Conservation (phyloP, 2,329 filamentous ascomycete species). For the Trichothecium roseum region DNA sequence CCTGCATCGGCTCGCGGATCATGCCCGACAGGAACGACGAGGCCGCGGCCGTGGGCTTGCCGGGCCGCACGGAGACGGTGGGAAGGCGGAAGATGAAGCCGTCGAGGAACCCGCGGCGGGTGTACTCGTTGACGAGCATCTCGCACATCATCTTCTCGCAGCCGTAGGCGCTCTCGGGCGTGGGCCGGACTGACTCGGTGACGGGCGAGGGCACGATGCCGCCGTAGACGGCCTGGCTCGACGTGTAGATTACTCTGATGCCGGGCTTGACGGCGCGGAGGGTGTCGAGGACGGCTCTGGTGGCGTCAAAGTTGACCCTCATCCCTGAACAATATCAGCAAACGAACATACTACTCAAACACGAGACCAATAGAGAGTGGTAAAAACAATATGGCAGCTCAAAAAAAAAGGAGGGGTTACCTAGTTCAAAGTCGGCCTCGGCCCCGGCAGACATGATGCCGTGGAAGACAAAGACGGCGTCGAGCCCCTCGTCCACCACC, state of each 20-base stretch:
- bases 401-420: slow-evolving; percentile 14
- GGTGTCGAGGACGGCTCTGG: slow-evolving; percentile 38
- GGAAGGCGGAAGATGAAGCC: slow-evolving; percentile 47
- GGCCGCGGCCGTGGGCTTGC: slow-evolving; percentile 48
- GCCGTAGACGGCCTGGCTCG: slow-evolving; percentile 49
- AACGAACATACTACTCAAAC: too few relatives aligned
- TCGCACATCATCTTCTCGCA: slow-evolving; percentile 54
- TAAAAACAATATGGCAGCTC: background rate
- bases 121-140: slow-evolving; percentile 19
- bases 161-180: slow-evolving; percentile 48
- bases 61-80: slow-evolving; percentile 50
- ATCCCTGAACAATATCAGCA: slow-evolving; percentile 2
- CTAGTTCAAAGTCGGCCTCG: slow-evolving; percentile 45
- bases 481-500: slow-evolving; percentile 16
- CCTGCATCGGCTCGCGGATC: slow-evolving; percentile 39
- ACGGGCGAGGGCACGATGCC: slow-evolving; percentile 34
- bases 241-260: slow-evolving; percentile 45
- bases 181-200: slow-evolving; percentile 31
- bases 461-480: slow-evolving; percentile 48
- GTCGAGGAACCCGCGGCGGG: slow-evolving; percentile 42
- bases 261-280: slow-evolving; percentile 33
- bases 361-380: too few relatives aligned
- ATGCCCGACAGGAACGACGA: slow-evolving; percentile 49
- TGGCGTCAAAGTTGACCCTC: slow-evolving; percentile 45
- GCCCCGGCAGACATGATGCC: slow-evolving; percentile 54